Percentiles rank a stretch among this genome's conserved stretches.
These are phyloP conservation scores for Lizonia empirigonia DNA, from an alignment of 2,329 filamentous ascomycete species.

Conservation along the genomic window DNA sequence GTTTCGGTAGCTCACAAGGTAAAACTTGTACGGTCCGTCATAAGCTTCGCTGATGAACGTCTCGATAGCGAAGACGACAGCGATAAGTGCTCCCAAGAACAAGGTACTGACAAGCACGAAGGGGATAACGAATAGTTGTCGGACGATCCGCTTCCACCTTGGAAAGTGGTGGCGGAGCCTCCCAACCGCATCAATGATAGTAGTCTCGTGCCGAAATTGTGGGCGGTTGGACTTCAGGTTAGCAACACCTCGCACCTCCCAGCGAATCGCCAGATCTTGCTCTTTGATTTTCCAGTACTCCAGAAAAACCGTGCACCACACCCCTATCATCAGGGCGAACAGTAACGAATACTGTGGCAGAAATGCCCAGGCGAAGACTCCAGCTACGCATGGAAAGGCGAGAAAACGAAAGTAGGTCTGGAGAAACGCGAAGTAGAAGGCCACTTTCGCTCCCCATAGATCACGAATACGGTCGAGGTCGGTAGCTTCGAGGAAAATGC, in stretches of 20 bases:
- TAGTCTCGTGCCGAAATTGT: constrained; percentile 35
- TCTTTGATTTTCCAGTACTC: constrained; percentile 47
- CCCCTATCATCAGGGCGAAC: constrained; percentile 39
- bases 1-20: constrained; percentile 23
- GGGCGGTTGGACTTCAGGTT: constrained; percentile 40
- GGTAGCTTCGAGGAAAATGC: constrained; percentile 68
- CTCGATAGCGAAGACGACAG: constrained; percentile 39
- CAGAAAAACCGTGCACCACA: constrained; percentile 44
- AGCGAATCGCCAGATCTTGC: constrained; percentile 40
- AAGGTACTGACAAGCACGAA: constrained; percentile 38
- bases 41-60: constrained; percentile 44
- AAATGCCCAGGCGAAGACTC: constrained; percentile 39
- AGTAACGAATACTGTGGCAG: constrained; percentile 39
- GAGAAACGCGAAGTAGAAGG: constrained; percentile 46
- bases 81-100: constrained; percentile 36
- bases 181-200: constrained; percentile 33
- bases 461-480: constrained; percentile 77
- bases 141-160: constrained; percentile 36
- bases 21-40: constrained; percentile 40
- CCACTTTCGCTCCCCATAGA: constrained; percentile 73
- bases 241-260: constrained; percentile 40
- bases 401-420: constrained; percentile 43
- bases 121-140: constrained; percentile 40
- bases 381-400: constrained; percentile 38
- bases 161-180: constrained; percentile 37